phyloP scores from a whole-genome alignment of 495 filamentous ascomycete genomes.

The Daldinia loculata region DNA sequence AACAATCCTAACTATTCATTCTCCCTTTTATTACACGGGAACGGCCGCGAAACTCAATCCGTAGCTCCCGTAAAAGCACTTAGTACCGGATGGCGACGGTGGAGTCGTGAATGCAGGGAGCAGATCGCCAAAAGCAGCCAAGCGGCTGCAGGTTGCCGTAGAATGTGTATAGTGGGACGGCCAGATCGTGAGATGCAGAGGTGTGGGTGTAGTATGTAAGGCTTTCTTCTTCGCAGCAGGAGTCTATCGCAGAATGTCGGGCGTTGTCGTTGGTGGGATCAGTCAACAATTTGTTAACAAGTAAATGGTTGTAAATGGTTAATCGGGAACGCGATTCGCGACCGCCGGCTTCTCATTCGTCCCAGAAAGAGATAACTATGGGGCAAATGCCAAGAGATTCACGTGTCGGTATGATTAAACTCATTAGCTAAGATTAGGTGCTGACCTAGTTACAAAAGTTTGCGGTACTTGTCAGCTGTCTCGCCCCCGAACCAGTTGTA shows the following conservation, averaged over 20 bases:
- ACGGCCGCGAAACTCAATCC: conserved; percentile 10
- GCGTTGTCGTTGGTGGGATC: conserved; percentile 41
- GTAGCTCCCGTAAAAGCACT: conserved; percentile 20
- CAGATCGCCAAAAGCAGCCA: conserved; percentile 32
- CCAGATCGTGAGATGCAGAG: neutral
- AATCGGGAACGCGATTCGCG: conserved; percentile 47
- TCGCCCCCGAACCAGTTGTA: neutral
- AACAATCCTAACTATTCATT: conserved; percentile 18
- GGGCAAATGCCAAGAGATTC: conserved; percentile 35
- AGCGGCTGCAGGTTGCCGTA: conserved; percentile 31
- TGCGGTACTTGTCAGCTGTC: neutral
- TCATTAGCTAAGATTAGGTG: conserved; percentile 1
- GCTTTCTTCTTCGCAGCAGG: conserved; percentile 3
- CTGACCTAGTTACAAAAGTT: neutral
- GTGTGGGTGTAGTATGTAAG: conserved; percentile 14
- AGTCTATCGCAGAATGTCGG: conserved; percentile 28
- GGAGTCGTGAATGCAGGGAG: conserved; percentile 9
- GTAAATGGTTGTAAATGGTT: conserved; percentile 12
- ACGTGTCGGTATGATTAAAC: conserved; percentile 27
- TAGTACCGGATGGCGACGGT: conserved; percentile 20
- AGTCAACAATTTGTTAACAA: conserved; percentile 40
- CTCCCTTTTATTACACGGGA: conserved; percentile 28
- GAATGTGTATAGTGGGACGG: neutral
- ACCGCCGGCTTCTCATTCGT: conserved; percentile 37
- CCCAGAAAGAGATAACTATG: conserved; percentile 20